phyloP scores from a whole-genome alignment of 164 flowering plant species.

The Macadamia tetraphylla region DNA sequence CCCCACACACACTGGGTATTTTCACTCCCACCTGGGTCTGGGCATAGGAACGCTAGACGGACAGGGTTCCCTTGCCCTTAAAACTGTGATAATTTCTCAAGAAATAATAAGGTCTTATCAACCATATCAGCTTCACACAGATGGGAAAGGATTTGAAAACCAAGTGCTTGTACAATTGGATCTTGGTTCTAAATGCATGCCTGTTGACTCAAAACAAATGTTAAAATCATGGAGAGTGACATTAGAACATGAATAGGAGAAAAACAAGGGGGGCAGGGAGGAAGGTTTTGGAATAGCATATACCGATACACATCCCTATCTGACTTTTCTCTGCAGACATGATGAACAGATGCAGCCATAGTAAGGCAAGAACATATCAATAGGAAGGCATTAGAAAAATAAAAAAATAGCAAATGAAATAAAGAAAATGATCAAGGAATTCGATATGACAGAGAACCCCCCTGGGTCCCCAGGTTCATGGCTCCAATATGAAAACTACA shows the following conservation, averaged over 20 bases:
- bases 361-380: constrained; percentile 1
- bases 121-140: constrained; percentile 98
- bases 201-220: constrained; percentile 28
- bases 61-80: too few species aligned
- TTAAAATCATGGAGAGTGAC: not conserved
- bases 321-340: constrained; percentile 82
- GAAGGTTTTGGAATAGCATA: constrained; percentile 1
- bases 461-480: not conserved
- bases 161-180: constrained; percentile 63
- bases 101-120: constrained; percentile 41
- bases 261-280: constrained; percentile 5
- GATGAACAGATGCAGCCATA: constrained; percentile 78
- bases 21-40: too few species aligned
- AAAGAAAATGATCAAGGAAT: not conserved
- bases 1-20: too few species aligned
- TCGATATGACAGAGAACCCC: not conserved
- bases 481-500: not conserved
- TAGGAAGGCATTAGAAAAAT: not conserved
- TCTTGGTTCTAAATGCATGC: constrained; percentile 79
- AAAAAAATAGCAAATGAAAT: not conserved
- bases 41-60: too few species aligned
- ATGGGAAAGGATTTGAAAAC: constrained; percentile 79
- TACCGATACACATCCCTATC: constrained; percentile 96
- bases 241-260: not conserved
- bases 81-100: not conserved